Percentiles rank a stretch among this genome's conserved stretches.
phyloP scores from a whole-genome alignment of 106 monocot species.

The Triglochin maritima region DNA sequence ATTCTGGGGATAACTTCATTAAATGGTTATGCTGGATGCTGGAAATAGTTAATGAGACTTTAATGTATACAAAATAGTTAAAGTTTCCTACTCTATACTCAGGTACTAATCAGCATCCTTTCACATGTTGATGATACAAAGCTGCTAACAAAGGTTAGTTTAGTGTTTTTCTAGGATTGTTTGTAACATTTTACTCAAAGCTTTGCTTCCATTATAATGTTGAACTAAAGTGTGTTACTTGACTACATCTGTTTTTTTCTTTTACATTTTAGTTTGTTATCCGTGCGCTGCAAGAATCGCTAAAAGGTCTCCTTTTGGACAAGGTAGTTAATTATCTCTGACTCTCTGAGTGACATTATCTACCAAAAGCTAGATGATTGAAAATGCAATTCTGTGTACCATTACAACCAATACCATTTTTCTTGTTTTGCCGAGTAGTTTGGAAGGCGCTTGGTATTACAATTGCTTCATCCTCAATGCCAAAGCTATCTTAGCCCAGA shows the following conservation, averaged over 20 bases:
- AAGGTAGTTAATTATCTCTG: constrained; percentile 28
- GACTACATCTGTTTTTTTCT: not conserved
- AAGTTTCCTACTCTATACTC: not conserved
- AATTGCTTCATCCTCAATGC: constrained; percentile 74
- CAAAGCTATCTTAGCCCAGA: constrained; percentile 65
- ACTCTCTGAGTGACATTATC: not conserved
- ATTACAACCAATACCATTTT: not conserved
- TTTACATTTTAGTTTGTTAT: constrained; percentile 44
- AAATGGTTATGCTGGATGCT: no score
- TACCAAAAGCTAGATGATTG: not conserved
- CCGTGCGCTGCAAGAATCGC: constrained; percentile 38
- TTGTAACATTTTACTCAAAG: no score
- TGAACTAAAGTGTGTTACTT: no score
- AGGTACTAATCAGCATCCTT: constrained; percentile 75
- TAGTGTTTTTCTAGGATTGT: not conserved
- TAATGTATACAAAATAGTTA: no score
- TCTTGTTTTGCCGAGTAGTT: constrained; percentile 26
- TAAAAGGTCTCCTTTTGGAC: constrained; percentile 67
- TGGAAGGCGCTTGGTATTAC: constrained; percentile 61
- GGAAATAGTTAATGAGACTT: no score
- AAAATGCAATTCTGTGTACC: not conserved
- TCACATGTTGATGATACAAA: constrained; percentile 90
- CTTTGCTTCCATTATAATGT: no score
- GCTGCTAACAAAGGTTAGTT: constrained; percentile 61
- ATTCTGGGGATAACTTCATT: no score